Base-by-base conservation (phyloP, 2,329 filamentous ascomycete genomes). In the Arthrobotrys sphaeroides region DNA sequence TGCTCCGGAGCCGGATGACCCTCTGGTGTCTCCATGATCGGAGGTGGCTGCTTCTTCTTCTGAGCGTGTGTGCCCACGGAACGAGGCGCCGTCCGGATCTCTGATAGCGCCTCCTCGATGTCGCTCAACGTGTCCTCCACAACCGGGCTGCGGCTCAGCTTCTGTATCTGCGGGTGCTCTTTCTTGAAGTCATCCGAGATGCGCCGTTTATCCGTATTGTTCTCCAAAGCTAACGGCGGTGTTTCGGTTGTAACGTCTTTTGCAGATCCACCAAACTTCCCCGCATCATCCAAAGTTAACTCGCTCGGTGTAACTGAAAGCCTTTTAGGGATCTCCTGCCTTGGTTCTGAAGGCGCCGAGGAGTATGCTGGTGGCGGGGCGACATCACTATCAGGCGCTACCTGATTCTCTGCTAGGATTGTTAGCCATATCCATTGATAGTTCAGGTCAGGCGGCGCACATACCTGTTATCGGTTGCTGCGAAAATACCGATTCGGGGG, bases 71-170 rank as follows among this genome's bases (percentile, higher is more conserved):
- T 31, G 5, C 68, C 68, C 5, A 59, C 68, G 9, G 68, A 64
- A 42, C 77, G 77, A 9, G 77, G 78, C 13, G 61, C 64, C 16
- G 76, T 77, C 31, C 78, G 77, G 45, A 98, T 88, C 81, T 97
- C 91, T 43, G 93, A 97, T 79, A 98, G 97, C 81, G 97, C 94
- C 83, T 98, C 94, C 82, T 98, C 91, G 80, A 98, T 98, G 72
- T 98, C 94, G 80, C 93, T 97, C 60, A 98, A 84, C 0, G 94
- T 97, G 82, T 98, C 94, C 81, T 94, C 93, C 85, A 98, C 91
- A 57, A 97, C 94, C 9, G 92, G 91, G 80, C 89, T 91, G 31
- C 79, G 77, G 42, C 77, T 68, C 12, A 76, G 40, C 67, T 77
- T 78, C 18, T 72, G 59, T 28, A 72, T 43, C 9, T 64, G 57